Evolutionary conservation across 768 basidiomycete genomes (phyloP).

Genomic region (Stropharia rugosoannulata): DNA sequence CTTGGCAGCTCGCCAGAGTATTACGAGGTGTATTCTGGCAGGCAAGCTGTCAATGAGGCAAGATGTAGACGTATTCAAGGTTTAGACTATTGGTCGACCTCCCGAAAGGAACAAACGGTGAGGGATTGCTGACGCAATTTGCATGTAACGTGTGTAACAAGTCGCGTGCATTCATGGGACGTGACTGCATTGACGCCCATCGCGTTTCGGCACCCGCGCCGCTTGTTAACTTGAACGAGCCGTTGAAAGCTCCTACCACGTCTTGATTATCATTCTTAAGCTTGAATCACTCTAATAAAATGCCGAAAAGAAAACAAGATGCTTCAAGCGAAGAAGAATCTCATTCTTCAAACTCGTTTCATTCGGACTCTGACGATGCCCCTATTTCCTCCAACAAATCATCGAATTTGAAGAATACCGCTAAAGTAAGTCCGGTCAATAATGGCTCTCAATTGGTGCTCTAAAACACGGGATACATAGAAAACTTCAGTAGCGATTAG

Average conservation of each 20-base stretch:
- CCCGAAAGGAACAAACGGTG: background rate
- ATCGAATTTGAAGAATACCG: too few relatives aligned
- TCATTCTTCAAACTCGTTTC: too few relatives aligned
- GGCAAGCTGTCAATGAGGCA: background rate
- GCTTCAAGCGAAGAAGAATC: background rate
- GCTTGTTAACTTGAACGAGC: background rate
- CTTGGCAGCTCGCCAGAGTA: constrained; percentile 50
- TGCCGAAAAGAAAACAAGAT: constrained; percentile 13
- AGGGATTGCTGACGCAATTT: constrained; percentile 34
- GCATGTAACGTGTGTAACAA: constrained; percentile 13
- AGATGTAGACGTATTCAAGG: constrained; percentile 4
- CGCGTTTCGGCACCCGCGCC: background rate
- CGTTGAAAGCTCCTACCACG: background rate
- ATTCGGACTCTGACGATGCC: background rate
- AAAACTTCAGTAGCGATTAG: background rate
- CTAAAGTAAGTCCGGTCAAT: too few relatives aligned
- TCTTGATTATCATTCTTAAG: background rate
- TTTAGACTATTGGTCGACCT: constrained; percentile 1
- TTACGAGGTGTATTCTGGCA: constrained; percentile 11
- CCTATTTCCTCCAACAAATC: background rate
- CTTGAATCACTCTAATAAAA: background rate
- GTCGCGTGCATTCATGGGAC: constrained; percentile 15
- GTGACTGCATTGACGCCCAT: constrained; percentile 11
- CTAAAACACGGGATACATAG: background rate
- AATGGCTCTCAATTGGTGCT: too few relatives aligned